Evolutionary conservation across 805 yeast species (phyloP), one percentile per base, ranked within the genome.

Genomic region (Kazachstania taianensis): DNA sequence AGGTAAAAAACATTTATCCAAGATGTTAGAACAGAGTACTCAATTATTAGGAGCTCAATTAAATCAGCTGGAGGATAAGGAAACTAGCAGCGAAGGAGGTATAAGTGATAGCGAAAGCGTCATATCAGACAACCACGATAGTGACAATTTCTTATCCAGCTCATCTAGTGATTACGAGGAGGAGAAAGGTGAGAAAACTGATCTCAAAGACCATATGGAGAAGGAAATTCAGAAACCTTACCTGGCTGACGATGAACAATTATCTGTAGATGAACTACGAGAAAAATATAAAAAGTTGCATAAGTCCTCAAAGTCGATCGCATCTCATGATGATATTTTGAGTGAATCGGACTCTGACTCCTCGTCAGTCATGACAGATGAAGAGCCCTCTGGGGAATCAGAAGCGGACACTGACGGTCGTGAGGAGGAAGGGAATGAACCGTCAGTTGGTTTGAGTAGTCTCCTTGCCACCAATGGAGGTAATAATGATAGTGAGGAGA

Each of bases 21-120:
- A 84, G 52, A 87, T 89, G 69, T 64, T 89, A 39, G 94, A 87
- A 50, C 92, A 87, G 50, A 84, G 96, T 17, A 84, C 96, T 0
- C 87, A 83, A 52, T 69, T 89, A 24, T 65, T 89, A 20, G 96
- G 86, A 42, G 94, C 94, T 1, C 94, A 89, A 44, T 57, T 81
- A 38, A 74, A 72, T 20, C 67, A 67, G 35, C 47, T 39, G 6
- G 50, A 46, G 23, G 38, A 36, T 8, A 26, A 20, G 7, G 40
- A 35, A 17, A 28, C 28, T 17, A 41, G 37, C 7, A 33, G 20
- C 7, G 32, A 33, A 6, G 27, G 33, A 14, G 27, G 50, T 20
- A 55, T 46, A 5, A 56, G 53, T 22, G 59, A 49, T 28, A 12
- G 16, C 12, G 41, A 34, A 8, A 8, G 10, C 8, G 8, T 12